Evolutionary conservation across 2,329 filamentous ascomycete genomes (phyloP).

Genomic region (Neonectria magnoliae): DNA sequence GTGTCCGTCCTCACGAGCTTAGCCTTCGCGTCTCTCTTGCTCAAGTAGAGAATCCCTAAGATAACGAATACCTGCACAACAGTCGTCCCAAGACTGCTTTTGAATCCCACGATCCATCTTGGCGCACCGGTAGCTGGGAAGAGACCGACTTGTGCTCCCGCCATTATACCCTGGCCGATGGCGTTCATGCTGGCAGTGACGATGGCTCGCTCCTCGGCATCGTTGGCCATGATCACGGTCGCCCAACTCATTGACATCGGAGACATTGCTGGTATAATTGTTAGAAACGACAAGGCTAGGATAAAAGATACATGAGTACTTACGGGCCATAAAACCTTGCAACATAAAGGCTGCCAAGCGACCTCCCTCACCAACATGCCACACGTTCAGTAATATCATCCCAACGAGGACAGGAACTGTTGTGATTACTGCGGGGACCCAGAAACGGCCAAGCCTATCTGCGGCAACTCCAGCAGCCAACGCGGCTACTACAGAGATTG

Average conservation of each 20-base stretch:
- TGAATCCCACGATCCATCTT: neutral
- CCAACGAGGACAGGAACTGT: slow-evolving; percentile 48
- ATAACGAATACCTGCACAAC: neutral
- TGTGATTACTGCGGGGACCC: slow-evolving; percentile 43
- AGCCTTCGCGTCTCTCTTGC: neutral
- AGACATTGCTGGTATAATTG: slow-evolving; percentile 21
- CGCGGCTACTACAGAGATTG: slow-evolving; percentile 50
- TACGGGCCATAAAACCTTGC: too few species aligned
- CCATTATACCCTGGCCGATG: neutral
- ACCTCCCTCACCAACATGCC: slow-evolving; percentile 50
- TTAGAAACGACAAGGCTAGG: too few species aligned
- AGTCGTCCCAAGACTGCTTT: neutral
- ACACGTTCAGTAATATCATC: slow-evolving; percentile 47
- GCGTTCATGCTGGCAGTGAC: neutral
- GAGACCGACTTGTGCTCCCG: neutral
- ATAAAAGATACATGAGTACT: too few species aligned
- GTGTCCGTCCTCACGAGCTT: neutral
- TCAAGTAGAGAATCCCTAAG: neutral
- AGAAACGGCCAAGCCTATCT: slow-evolving; percentile 49
- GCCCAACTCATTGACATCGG: slow-evolving; percentile 49
- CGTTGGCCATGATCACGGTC: slow-evolving; percentile 56
- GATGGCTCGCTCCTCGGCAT: slow-evolving; percentile 45
- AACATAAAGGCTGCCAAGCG: slow-evolving; percentile 39
- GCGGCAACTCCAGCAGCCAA: slow-evolving; percentile 46
- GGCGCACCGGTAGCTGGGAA: neutral